Evolutionary conservation across 2,329 filamentous ascomycete species (phyloP).

Genomic region (Ceratocystis smalleyi): DNA sequence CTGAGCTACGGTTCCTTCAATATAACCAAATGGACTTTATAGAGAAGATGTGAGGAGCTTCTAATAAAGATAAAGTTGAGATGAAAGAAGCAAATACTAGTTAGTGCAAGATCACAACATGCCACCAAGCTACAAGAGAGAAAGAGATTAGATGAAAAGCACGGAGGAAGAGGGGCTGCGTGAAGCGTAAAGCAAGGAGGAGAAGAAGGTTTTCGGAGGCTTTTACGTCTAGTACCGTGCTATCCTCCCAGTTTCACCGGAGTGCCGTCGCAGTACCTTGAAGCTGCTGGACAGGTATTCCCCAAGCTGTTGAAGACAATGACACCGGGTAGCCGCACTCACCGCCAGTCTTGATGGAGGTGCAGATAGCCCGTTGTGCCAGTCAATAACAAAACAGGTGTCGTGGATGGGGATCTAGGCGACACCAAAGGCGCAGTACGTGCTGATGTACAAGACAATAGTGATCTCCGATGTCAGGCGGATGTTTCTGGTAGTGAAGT

Average conservation of each 20-base stretch:
- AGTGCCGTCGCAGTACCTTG: conserved; percentile 51
- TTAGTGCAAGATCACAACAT: too few relatives aligned
- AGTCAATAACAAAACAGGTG: conserved; percentile 64
- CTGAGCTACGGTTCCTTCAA: too few relatives aligned
- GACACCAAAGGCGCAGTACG: conserved; percentile 64
- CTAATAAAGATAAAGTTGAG: too few relatives aligned
- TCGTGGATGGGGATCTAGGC: conserved; percentile 57
- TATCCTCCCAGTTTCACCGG: too few relatives aligned
- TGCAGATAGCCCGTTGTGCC: conserved; percentile 61
- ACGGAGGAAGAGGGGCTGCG: too few relatives aligned
- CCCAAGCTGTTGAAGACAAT: conserved; percentile 63
- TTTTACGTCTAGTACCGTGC: too few relatives aligned
- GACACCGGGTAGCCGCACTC: conserved; percentile 67
- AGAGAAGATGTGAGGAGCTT: too few relatives aligned
- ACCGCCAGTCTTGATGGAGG: conserved; percentile 64
- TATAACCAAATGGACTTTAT: too few relatives aligned
- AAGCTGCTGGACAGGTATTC: conserved; percentile 54
- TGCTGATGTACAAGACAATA: conserved; percentile 62
- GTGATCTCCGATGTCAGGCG: conserved; percentile 62
- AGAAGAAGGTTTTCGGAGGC: conserved; percentile 53
- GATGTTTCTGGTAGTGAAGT: conserved; percentile 58
- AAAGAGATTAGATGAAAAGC: too few relatives aligned
- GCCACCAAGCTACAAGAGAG: too few relatives aligned
- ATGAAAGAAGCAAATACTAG: too few relatives aligned
- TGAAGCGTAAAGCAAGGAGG: too few relatives aligned